phyloP scores from a whole-genome alignment of 2,329 filamentous ascomycete species.

The Xylariaceae sp. region DNA sequence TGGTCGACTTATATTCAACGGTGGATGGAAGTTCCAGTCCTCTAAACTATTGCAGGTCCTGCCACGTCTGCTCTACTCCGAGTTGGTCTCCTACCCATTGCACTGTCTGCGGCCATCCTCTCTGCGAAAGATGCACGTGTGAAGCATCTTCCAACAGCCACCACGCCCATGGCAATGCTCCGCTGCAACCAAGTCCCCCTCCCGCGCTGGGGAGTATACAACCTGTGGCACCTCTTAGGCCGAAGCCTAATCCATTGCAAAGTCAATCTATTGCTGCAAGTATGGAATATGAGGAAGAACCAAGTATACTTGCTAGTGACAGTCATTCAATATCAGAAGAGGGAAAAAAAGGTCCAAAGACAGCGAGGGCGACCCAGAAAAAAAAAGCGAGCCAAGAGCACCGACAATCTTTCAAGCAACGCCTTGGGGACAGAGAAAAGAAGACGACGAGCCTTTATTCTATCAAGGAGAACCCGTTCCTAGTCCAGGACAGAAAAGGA shows the following conservation, averaged over 20 bases:
- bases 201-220: slow-evolving; percentile 14
- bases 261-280: not conserved
- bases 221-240: slow-evolving; percentile 5
- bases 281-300: not conserved
- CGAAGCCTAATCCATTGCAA: slow-evolving; percentile 4
- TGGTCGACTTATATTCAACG: slow-evolving; percentile 29
- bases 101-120: slow-evolving; percentile 46
- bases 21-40: slow-evolving; percentile 32
- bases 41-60: slow-evolving; percentile 35
- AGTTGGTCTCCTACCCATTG: slow-evolving; percentile 40
- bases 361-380: not conserved
- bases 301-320: not conserved
- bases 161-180: slow-evolving; percentile 20
- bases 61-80: slow-evolving; percentile 47
- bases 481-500: slow-evolving; percentile 20
- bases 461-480: slow-evolving; percentile 23
- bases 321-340: not conserved
- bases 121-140: slow-evolving; percentile 45
- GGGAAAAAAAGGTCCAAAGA: not conserved
- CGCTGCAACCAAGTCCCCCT: slow-evolving; percentile 17
- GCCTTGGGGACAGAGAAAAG: not conserved
- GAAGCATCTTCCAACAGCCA: slow-evolving; percentile 28
- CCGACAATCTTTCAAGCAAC: not conserved
- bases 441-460: slow-evolving; percentile 2
- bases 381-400: not conserved